Conservation (phyloP, 179 eudicot species). For the Silene coronaria region DNA sequence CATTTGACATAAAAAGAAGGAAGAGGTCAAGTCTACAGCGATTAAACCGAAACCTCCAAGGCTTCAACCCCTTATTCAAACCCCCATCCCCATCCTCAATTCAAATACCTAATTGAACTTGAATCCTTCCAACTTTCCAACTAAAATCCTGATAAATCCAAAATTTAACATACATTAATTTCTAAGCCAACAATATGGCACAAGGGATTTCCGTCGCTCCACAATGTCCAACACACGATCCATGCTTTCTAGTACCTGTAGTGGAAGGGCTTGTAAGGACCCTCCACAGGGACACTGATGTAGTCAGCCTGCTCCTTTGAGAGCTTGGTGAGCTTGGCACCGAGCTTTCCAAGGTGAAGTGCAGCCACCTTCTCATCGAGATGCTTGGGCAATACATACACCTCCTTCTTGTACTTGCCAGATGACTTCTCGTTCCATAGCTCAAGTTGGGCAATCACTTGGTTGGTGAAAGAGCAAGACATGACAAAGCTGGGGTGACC, state of each 20-base stretch:
- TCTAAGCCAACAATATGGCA: neutral
- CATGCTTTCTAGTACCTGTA: slow-evolving; percentile 63
- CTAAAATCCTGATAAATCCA: neutral
- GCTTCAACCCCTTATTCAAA: neutral
- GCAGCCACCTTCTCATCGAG: slow-evolving; percentile 86
- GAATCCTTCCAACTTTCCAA: neutral
- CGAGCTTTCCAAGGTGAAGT: slow-evolving; percentile 72
- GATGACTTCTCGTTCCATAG: slow-evolving; percentile 60
- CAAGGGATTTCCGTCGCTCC: neutral
- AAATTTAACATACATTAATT: neutral
- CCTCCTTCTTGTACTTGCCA: slow-evolving; percentile 72
- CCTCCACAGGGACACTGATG: slow-evolving; percentile 61
- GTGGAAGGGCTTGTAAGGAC: slow-evolving; percentile 73
- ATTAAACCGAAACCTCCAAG: neutral
- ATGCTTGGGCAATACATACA: slow-evolving; percentile 77
- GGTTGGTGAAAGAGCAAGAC: slow-evolving; percentile 88
- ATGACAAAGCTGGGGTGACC: slow-evolving; percentile 83
- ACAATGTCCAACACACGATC: neutral
- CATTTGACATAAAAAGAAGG: too few species aligned
- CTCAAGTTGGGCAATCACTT: slow-evolving; percentile 77
- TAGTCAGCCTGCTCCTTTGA: slow-evolving; percentile 67
- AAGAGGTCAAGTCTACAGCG: neutral
- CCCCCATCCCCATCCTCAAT: neutral
- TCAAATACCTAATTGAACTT: neutral
- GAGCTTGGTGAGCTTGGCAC: slow-evolving; percentile 68